Percentiles rank a stretch among this genome's conserved stretches.
Evolutionary conservation across 495 filamentous ascomycete genomes (phyloP).

Genomic region (Aspergillus sparsus): DNA sequence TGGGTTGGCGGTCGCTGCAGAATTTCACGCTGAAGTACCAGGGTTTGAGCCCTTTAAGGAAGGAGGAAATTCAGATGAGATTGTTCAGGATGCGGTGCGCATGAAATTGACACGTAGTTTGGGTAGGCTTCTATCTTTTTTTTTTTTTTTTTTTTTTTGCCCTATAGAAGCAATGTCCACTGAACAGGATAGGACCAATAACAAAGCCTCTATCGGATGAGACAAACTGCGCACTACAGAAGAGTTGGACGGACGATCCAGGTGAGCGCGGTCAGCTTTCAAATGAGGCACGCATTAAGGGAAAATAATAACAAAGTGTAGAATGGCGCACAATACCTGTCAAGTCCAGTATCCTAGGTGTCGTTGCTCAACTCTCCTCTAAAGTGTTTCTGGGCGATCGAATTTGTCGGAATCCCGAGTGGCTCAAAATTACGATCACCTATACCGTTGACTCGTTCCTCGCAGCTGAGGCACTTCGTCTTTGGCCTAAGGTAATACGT

Average conservation of each 20-base stretch:
- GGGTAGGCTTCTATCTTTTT: constrained; percentile 4
- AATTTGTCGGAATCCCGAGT: constrained; percentile 50
- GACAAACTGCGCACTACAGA: constrained; percentile 8
- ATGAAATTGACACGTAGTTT: constrained; percentile 26
- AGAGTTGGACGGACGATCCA: constrained; percentile 19
- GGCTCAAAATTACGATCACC: constrained; percentile 48
- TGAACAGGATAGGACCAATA: constrained; percentile 8
- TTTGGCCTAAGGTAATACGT: constrained; percentile 26
- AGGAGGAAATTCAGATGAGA: neutral
- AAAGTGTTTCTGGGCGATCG: constrained; percentile 52
- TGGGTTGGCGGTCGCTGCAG: neutral
- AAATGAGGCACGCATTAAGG: neutral
- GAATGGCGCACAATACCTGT: constrained; percentile 9
- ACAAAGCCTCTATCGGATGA: constrained; percentile 25
- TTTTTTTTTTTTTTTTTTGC: neutral
- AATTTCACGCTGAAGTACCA: constrained; percentile 27
- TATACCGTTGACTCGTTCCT: constrained; percentile 50
- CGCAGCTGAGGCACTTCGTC: constrained; percentile 19
- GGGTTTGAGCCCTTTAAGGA: constrained; percentile 44
- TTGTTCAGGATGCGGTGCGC: constrained; percentile 22
- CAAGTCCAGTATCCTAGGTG: constrained; percentile 18
- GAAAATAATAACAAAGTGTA: neutral
- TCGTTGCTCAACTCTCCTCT: constrained; percentile 54
- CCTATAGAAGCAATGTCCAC: neutral
- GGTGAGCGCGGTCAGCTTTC: constrained; percentile 1